phyloP scores from a whole-genome alignment of 805 yeast genomes.

The Candida ipomoeae region DNA sequence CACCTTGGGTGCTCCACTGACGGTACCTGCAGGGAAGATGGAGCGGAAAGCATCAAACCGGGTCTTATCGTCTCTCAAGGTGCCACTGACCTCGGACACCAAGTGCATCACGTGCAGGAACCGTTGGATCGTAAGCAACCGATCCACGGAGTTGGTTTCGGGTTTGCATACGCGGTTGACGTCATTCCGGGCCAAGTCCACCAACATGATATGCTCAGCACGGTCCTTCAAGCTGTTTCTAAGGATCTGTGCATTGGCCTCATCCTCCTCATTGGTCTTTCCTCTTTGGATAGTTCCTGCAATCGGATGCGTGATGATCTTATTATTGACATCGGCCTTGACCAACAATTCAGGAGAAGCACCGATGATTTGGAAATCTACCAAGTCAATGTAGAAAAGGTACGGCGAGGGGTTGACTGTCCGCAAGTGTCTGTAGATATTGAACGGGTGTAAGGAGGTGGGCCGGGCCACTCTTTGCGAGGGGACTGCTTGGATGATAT shows the following conservation, averaged over 20 bases:
- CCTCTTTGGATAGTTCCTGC: slow-evolving; percentile 97
- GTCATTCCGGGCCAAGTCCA: slow-evolving; percentile 95
- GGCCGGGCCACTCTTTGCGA: slow-evolving; percentile 96
- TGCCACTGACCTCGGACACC: slow-evolving; percentile 93
- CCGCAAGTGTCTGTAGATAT: slow-evolving; percentile 88
- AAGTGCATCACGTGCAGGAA: slow-evolving; percentile 97
- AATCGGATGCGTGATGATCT: slow-evolving; percentile 91
- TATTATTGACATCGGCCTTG: slow-evolving; percentile 65
- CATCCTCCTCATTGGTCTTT: slow-evolving; percentile 86
- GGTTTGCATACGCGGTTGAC: slow-evolving; percentile 94
- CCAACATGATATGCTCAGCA: slow-evolving; percentile 98
- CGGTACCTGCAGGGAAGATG: slow-evolving; percentile 98
- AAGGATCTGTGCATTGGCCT: slow-evolving; percentile 68
- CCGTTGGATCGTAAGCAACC: slow-evolving; percentile 83
- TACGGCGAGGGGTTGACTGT: slow-evolving; percentile 98
- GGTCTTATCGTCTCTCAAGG: slow-evolving; percentile 73
- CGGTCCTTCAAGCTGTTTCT: slow-evolving; percentile 82
- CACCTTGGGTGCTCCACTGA: slow-evolving; percentile 97
- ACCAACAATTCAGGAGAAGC: slow-evolving; percentile 96
- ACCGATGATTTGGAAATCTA: slow-evolving; percentile 92
- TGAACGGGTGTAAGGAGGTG: slow-evolving; percentile 92
- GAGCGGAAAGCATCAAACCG: slow-evolving; percentile 97
- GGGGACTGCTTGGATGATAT: slow-evolving; percentile 96
- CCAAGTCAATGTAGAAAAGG: slow-evolving; percentile 85
- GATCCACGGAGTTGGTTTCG: slow-evolving; percentile 75